A percentile compares a stretch with the other conserved stretches of the same genome.
These are phyloP conservation scores for Chlorociboria aeruginascens DNA, from an alignment of 495 filamentous ascomycete genomes.

Conservation along the genomic window DNA sequence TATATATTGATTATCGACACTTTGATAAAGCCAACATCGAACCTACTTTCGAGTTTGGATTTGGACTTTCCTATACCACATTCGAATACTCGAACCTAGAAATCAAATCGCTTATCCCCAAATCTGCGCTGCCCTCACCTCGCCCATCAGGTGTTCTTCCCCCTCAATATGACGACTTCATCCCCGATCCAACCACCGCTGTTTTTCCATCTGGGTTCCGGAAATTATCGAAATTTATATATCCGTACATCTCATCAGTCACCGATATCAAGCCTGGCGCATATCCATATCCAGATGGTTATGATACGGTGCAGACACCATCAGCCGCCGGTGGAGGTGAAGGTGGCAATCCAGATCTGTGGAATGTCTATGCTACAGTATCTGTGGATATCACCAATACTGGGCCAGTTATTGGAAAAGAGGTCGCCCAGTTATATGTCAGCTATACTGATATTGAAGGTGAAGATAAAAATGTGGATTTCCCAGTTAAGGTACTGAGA, in stretches of 20 bases:
- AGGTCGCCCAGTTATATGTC: conserved; percentile 77
- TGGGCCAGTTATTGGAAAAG: conserved; percentile 50
- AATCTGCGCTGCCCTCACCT: conserved; percentile 46
- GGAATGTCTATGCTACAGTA: conserved; percentile 51
- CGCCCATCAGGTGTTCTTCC: conserved; percentile 41
- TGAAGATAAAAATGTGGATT: conserved; percentile 42
- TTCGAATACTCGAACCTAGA: conserved; percentile 57
- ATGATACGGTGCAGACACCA: conserved; percentile 36
- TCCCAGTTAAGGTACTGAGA: conserved; percentile 63
- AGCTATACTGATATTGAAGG: conserved; percentile 45
- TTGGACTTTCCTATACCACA: conserved; percentile 67
- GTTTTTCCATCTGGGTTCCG: conserved; percentile 57
- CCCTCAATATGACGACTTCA: conserved; percentile 49
- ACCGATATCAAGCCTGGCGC: conserved; percentile 41
- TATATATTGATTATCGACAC: conserved; percentile 84
- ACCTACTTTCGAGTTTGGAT: conserved; percentile 70
- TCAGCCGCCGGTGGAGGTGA: conserved; percentile 68
- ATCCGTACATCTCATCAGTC: conserved; percentile 61
- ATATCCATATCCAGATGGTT: conserved; percentile 66
- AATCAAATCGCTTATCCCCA: conserved; percentile 40
- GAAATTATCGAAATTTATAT: conserved; percentile 69
- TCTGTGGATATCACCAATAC: conserved; percentile 60
- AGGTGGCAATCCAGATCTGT: conserved; percentile 80
- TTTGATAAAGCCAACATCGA: conserved; percentile 64
- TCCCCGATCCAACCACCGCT: conserved; percentile 44